Conservation (phyloP, 1,284 basidiomycete genomes). For the Tilletia indica region DNA sequence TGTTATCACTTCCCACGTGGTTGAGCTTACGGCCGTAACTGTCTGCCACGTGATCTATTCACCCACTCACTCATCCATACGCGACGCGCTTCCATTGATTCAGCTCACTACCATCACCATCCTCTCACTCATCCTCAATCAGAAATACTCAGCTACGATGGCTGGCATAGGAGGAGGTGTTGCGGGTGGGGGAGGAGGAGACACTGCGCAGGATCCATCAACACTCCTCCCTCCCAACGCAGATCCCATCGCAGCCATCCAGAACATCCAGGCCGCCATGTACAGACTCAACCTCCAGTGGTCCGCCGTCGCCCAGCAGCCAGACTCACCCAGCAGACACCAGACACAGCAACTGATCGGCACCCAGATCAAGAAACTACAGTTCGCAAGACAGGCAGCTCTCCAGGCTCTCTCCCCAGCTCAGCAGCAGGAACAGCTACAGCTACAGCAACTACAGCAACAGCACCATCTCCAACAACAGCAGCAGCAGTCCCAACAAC, state of each 20-base stretch:
- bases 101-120: too few relatives aligned
- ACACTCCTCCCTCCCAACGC: slow-evolving; percentile 8
- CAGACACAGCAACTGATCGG: slow-evolving; percentile 42
- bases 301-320: slow-evolving; percentile 41
- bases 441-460: slow-evolving; percentile 3
- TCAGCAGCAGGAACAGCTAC: background rate
- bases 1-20: too few relatives aligned
- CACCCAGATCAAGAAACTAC: slow-evolving; percentile 40
- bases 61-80: too few relatives aligned
- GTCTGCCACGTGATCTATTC: too few relatives aligned
- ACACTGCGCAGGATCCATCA: background rate
- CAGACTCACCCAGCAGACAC: slow-evolving; percentile 42
- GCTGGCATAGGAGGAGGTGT: background rate
- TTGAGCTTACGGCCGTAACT: background rate
- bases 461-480: slow-evolving; percentile 17
- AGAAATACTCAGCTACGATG: too few relatives aligned
- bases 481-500: slow-evolving; percentile 16
- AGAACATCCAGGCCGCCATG: slow-evolving; percentile 35
- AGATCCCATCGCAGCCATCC: background rate
- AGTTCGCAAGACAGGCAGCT: slow-evolving; percentile 36
- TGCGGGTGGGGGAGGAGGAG: background rate
- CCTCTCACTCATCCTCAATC: too few relatives aligned
- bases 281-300: slow-evolving; percentile 46
- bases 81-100: too few relatives aligned
- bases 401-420: slow-evolving; percentile 18